These are phyloP conservation scores for Pezicula carpinea DNA, from an alignment of 2,329 filamentous ascomycete genomes.

Conservation along the genomic window DNA sequence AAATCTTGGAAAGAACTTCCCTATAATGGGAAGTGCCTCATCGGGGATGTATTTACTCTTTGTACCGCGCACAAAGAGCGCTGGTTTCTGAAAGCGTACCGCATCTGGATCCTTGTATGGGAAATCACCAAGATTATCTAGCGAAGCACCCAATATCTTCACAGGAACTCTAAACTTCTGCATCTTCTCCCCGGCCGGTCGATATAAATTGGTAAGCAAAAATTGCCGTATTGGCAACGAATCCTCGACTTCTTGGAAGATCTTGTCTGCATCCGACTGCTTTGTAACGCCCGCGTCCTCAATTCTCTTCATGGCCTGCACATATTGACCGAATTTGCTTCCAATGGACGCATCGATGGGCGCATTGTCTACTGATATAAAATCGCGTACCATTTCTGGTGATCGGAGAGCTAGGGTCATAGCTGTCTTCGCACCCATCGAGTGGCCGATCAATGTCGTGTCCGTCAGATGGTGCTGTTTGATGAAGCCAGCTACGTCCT, in stretches of 20 bases:
- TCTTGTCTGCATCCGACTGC: constrained; percentile 74
- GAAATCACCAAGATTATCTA: constrained; percentile 77
- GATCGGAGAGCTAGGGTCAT: constrained; percentile 78
- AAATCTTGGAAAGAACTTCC: constrained; percentile 78
- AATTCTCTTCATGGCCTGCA: constrained; percentile 79
- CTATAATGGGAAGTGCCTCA: constrained; percentile 73
- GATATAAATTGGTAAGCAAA: constrained; percentile 78
- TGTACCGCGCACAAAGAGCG: constrained; percentile 76
- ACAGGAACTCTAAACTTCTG: constrained; percentile 80
- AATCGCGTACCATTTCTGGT: constrained; percentile 60
- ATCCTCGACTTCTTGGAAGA: constrained; percentile 70
- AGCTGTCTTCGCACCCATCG: constrained; percentile 91
- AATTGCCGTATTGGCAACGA: constrained; percentile 81
- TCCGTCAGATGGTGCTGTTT: constrained; percentile 62
- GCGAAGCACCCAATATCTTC: constrained; percentile 57
- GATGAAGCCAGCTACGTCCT: constrained; percentile 79
- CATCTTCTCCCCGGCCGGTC: constrained; percentile 43
- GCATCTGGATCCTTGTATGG: constrained; percentile 72
- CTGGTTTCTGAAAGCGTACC: constrained; percentile 67
- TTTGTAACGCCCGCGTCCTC: constrained; percentile 63
- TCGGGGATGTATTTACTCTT: constrained; percentile 76
- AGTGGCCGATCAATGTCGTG: constrained; percentile 83
- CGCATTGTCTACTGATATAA: constrained; percentile 88
- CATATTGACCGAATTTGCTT: constrained; percentile 72
- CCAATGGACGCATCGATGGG: constrained; percentile 75